Base-by-base conservation (phyloP, 108 stramenopile species). In the Fragilariopsis cylindrus region DNA sequence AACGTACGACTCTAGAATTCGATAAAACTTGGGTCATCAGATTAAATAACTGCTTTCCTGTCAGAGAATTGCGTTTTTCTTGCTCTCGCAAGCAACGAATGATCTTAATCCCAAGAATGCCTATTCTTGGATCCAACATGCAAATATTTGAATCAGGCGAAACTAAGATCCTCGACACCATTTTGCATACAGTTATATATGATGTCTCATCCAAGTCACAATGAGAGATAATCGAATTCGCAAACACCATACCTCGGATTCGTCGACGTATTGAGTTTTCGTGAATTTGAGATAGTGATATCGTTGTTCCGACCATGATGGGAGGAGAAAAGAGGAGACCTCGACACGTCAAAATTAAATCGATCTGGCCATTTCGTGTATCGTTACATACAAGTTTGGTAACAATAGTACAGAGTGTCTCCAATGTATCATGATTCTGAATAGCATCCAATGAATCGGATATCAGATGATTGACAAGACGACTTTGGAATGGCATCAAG, bases 1-100 rank as follows among this genome's bases (percentile, higher is more conserved):
- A 77, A n/a, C 60, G 63, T 11, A 77, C 60, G 12, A 77, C 30
- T 43, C 64, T 53, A 11, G 70, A 50, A 56, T 60, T 52, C 21
- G 70, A 49, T 16, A 77, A 42, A 18, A 77, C 62, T 46, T 42
- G 52, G 42, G 76, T 60, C 30, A 63, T 21, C 4, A 60, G 50
- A 8, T 56, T 16, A 65, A 77, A 77, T 8, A 77, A 30, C n/a
- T 70, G 9, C 7, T 41, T 57, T 21, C 41, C 54, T 48, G 48
- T 13, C 8, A 44, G 39, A 66, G 45, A 7, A 72, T 48, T 6
- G 56, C 63, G 13, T 7, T 15, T 66, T 4, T 46, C 39, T 52
- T n/a, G 21, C 39, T 9, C 50, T 42, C 39, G 69, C 56, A 76
- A 60, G 57, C 15, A 69, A 7, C 30, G 69, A 7, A 41, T 52